Evolutionary conservation across 1,139 yeast genomes (phyloP).

Genomic region (Yamadazyma sp.): DNA sequence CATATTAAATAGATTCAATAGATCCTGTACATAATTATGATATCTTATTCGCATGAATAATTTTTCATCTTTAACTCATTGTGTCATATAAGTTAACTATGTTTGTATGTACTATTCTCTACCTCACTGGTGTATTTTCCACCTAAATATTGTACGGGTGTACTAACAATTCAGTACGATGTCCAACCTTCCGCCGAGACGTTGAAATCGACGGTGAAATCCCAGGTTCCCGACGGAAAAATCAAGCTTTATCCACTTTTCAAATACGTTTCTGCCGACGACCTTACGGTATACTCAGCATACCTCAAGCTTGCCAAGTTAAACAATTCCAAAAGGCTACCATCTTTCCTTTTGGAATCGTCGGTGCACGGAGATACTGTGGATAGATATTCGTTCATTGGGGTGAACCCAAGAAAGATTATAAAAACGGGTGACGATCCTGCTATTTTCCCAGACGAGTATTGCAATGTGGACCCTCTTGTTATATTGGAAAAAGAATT

Average conservation of each 20-base stretch:
- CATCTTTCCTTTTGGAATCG: constrained; percentile 83
- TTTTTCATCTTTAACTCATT: constrained; percentile 2
- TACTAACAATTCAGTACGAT: constrained; percentile 25
- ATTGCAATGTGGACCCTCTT: constrained; percentile 69
- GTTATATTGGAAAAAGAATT: constrained; percentile 72
- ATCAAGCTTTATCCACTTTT: constrained; percentile 75
- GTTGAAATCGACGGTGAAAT: constrained; percentile 43
- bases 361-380: constrained; percentile 87
- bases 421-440: constrained; percentile 71
- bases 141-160: no score
- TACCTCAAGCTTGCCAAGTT: constrained; percentile 79
- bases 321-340: constrained; percentile 57
- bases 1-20: constrained; percentile 1
- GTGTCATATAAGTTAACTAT: constrained; percentile 7
- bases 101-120: constrained; percentile 13
- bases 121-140: no score
- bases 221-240: constrained; percentile 28
- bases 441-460: constrained; percentile 30
- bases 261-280: constrained; percentile 71
- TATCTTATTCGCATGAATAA: neutral
- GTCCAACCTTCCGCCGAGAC: constrained; percentile 65
- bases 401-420: constrained; percentile 76
- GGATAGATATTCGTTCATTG: constrained; percentile 88
- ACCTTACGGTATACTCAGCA: constrained; percentile 85
- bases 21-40: constrained; percentile 1